Evolutionary conservation across 139 green algal species (phyloP), one percentile per base, ranked within the genome.

Genomic region (Micractinium sp.): DNA sequence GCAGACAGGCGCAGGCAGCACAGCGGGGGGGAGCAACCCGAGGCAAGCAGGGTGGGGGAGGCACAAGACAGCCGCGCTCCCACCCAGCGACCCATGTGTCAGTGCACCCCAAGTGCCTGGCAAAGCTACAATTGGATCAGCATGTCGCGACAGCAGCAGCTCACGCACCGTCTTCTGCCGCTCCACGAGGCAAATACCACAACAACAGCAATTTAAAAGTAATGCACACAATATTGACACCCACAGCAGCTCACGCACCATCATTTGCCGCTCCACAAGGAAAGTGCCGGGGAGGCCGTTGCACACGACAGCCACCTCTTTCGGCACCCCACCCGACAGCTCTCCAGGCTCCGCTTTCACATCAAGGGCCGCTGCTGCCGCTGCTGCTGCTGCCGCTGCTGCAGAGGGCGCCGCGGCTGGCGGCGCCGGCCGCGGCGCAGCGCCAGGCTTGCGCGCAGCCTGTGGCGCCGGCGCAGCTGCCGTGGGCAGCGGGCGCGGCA

Each of bases 201-300:
- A n/a, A n/a, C n/a, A n/a, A n/a, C n/a, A n/a, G n/a, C n/a, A n/a
- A n/a, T n/a, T n/a, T n/a, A n/a, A n/a, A n/a, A n/a, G n/a, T n/a
- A n/a, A 71, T 16, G 2, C 12, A 16, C 63, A 71, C 63, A 71
- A 71, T 27, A 23, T 29, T 29, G 18, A 2, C 63, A 71, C 12
- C 12, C 63, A 71, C 63, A n/a, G n/a, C 9, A 5, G 18, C 63
- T 27, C 63, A 71, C 78, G 23, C 38, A 87, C 83, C 83, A 87
- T 87, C 67, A 87, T 79, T 39, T 87, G 83, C 2, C 41, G 66
- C 4, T 87, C 83, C 15, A 87, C 83, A 39, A 87, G 67, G 39
- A 87, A 87, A 9, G 83, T 87, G 63, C 83, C 83, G 13, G 38
- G 25, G 7, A 80, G 66, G 20, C 67, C 83, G 67, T 87, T 87